Base-by-base conservation (phyloP, 352 stramenopile species). In the Pythium pyrilobum region DNA sequence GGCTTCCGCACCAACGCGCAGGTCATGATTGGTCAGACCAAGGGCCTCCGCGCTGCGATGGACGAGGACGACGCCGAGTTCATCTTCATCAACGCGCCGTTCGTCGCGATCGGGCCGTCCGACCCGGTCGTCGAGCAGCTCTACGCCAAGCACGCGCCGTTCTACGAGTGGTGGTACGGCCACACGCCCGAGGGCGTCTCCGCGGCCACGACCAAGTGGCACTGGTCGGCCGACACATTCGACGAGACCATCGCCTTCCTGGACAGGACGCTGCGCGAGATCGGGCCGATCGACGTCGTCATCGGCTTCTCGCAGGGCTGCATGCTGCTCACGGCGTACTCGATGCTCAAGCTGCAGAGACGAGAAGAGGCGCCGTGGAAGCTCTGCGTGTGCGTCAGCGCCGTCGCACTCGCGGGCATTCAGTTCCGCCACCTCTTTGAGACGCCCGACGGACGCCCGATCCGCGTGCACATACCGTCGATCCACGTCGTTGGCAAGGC, bases 251-350 rank as follows among this genome's bases (percentile, higher is more conserved):
- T 87, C 39, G 66, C 55, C 27, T 79, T 73, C 56, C 63, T 89
- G 47, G 59, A 85, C 45, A 52, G 64, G 7, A 53, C 75, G 49
- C 52, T 91, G 3, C 51, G 48, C 2, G 39, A 66, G 28, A 59
- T 83, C 27, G 73, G 75, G 0, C 69, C 77, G 0, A 71, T 85
- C 39, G 81, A 91, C 47, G 67, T 77, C n/a, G 63, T 82, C 15
- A 18, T 87, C 15, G 75, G 74, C 7, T 92, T 92, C 54, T 92
- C 78, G 0, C 81, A 92, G 32, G 78, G 81, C 7, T 72, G 59
- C 7, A 65, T 79, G 37, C 59, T 82, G 16, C 64, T 72, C 50
- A 76, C 71, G 7, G 54, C 66, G 31, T 45, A 82, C 18, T 61
- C 69, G 18, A 75, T 77, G 72, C 69, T 68, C 52, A 75, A 69